Evolutionary conservation across 441 rosid species (phyloP), one percentile per base, ranked within the genome.

Genomic region (Gossypium gossypioides): DNA sequence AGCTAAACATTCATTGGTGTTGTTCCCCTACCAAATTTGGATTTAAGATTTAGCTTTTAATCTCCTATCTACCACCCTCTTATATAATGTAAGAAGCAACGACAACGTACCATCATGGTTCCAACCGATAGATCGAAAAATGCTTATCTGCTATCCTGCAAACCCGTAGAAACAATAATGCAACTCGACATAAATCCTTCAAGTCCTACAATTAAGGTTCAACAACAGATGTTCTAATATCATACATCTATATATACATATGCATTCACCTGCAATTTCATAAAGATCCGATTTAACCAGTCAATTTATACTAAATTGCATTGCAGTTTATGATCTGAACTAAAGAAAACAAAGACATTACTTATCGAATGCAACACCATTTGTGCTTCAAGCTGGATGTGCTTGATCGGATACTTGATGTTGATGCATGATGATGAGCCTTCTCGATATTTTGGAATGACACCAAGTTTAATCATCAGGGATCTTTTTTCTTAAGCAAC

Each of bases 401-500:
- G 46, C 58, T 57, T 40, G 13, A 42, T 42, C 10, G 1, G 55
- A 71, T 58, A n/a, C 55, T 6, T 40, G 65, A 37, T 7, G 42
- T 37, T 7, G 42, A 54, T 9, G 18, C 62, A 52, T 54, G 50
- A 32, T 4, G 29, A 69, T 10, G 48, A 54, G 52, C 29, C 62
- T 32, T 69, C 51, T 63, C 10, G 22, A n/a, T 6, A 57, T 57
- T 34, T 69, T 1, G 3, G 61, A 21, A 61, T 59, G 42, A 52
- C 29, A 52, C 69, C 51, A 50, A 72, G 9, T 61, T 29, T 16
- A 48, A 29, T 61, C 42, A 10, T 37, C 10, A 37, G 24, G 59
- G 59, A 51, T 5, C 18, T 55, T 27, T 21, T 64, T 74, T 77
- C 59, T 77, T 78, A 91, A 71, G 85, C 85, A 75, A 91, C 88